Base-by-base conservation (phyloP, 2,329 filamentous ascomycete species). In the Neonectria neomacrospora region DNA sequence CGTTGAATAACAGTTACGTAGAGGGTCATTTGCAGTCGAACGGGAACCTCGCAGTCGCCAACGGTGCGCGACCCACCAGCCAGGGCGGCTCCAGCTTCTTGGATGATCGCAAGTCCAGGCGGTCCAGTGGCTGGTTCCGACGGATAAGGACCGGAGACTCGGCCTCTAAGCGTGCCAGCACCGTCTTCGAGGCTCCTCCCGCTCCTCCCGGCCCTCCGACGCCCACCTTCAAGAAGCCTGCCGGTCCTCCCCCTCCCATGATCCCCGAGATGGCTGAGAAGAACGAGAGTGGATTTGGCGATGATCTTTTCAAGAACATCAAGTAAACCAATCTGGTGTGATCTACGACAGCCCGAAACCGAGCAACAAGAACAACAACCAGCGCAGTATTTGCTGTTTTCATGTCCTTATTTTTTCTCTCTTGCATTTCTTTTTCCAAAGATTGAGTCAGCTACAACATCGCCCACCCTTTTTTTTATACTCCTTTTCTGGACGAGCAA, bases 261-360 rank as follows among this genome's bases (percentile, higher is more conserved):
- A 88, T 89, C 54, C 86, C 86, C 20, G 86, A 88, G 72, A 78
- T 88, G 53, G 80, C 77, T 70, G 81, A 86, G 69, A 81, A 83
- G 59, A 80, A 85, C 44, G 79, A 81, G 7, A 80, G 78, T 45
- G 78, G 77, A 58, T 76, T 86, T 32, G 85, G 85, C 54, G 76
- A 78, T 62, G 85, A 88, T 65, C 77, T 89, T 34, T 88, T 89
- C 75, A 87, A 87, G 73, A 81, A 84, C 66, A 88, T 89, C 74
- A 86, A 86, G 72, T 87, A 80, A 78, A 60, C 42, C 54, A 18
- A 56, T 37, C 16, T 16, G 14, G 28, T 18, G 11, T 50, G 22
- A 53, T 48, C 47, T 47, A 59, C 51, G 48, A 66, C 66, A 56
- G 44, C 18, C 56, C 37, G 45, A 26, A 58, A 39, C 54, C 52